phyloP scores from a whole-genome alignment of 306 rosid species.

The Cicer judaicum region DNA sequence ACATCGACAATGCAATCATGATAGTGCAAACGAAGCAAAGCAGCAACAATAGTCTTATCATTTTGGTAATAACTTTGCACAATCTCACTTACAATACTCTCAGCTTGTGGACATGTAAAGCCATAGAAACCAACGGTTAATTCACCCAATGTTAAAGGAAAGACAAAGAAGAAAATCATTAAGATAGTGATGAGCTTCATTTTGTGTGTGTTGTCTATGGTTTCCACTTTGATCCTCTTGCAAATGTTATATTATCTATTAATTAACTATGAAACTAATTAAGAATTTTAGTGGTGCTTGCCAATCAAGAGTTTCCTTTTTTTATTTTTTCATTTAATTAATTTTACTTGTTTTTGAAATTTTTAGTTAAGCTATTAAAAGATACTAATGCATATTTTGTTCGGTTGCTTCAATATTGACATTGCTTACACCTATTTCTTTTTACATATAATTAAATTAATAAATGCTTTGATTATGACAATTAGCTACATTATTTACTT shows the following conservation, averaged over 20 bases:
- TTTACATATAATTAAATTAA: not conserved
- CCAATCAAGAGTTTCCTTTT: not conserved
- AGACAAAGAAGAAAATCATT: slow-evolving; percentile 7
- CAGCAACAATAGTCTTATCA: slow-evolving; percentile 45
- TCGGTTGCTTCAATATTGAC: not conserved
- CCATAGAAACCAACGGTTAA: slow-evolving; percentile 51
- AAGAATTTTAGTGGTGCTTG: not conserved
- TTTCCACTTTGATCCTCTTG: slow-evolving; percentile 2
- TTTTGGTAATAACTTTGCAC: slow-evolving; percentile 45
- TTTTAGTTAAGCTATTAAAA: not conserved
- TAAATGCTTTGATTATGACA: slow-evolving; percentile 3
- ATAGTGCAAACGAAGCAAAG: slow-evolving; percentile 64
- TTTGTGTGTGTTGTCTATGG: not conserved
- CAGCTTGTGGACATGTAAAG: slow-evolving; percentile 48
- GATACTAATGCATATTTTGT: not conserved
- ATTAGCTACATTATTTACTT: not conserved
- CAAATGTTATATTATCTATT: slow-evolving; percentile 12
- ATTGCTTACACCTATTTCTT: not conserved
- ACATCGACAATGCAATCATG: slow-evolving; percentile 65
- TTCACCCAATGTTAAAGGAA: slow-evolving; percentile 45
- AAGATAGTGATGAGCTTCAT: slow-evolving; percentile 29
- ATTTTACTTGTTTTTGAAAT: not conserved
- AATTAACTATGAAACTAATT: not conserved
- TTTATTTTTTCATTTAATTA: not conserved
- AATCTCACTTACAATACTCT: slow-evolving; percentile 41